Evolutionary conservation across 805 yeast genomes (phyloP), one percentile per base, ranked within the genome.

Genomic region (Hanseniaspora meyeri): DNA sequence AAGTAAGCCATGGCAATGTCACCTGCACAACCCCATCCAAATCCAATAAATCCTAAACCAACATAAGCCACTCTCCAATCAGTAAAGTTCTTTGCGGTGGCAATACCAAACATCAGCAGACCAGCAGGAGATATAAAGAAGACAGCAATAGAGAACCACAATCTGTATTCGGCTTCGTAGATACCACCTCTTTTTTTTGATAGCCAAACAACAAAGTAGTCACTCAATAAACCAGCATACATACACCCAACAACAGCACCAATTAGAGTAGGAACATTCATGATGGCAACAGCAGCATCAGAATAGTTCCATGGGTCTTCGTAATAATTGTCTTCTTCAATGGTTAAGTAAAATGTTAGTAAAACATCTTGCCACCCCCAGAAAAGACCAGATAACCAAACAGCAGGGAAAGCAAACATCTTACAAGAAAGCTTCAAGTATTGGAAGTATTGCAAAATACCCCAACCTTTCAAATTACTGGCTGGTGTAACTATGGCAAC

Each of bases 281-380:
- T 83, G 43, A 85, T 64, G 0, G 88, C 89, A 29, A 85, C 87
- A 39, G 82, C 85, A 6, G 77, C 74, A 61, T 81, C 76, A 16
- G 81, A 72, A 63, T 82, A 83, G 66, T 77, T 77, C 75, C 79
- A 85, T 11, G 93, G 91, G 0, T 75, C 74, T 57, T 76, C 82
- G 53, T 80, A 79, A 70, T 80, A 85, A 60, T 73, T 71, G 55
- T 81, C 81, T 59, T 84, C 89, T 65, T 83, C 86, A 11, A 86
- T 78, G 2, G 90, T 84, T 60, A 85, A 67, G 66, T 84, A 85
- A 62, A 85, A 85, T 0, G 90, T 79, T 60, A 85, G 73, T 64
- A 83, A 81, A 0, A 88, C 85, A 64, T 83, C 88, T 66, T 85
- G 91, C 58, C 81, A 73, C 47, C 91, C 91, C 91, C 91, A 85